Conservation (phyloP, 164 flowering plant genomes). For the Euptelea pleiosperma region DNA sequence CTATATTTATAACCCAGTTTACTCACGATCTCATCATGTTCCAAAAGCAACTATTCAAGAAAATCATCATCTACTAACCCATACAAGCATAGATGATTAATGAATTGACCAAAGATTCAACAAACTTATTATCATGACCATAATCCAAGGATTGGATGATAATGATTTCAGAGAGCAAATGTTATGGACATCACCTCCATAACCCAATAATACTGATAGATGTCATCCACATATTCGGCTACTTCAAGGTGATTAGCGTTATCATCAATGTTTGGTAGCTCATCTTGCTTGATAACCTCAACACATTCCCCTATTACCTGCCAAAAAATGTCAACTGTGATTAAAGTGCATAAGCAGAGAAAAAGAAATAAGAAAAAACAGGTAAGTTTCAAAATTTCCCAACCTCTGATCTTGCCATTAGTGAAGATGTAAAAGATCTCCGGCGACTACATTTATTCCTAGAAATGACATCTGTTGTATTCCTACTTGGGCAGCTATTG, state of each 20-base stretch:
- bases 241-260: conserved; percentile 72
- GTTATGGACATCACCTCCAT: conserved; percentile 54
- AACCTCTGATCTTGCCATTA: conserved; percentile 67
- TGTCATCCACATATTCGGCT: conserved; percentile 83
- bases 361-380: neutral
- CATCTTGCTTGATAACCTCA: conserved; percentile 28
- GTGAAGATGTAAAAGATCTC: conserved; percentile 63
- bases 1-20: too few species aligned
- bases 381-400: neutral
- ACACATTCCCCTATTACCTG: conserved; percentile 40
- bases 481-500: conserved; percentile 13
- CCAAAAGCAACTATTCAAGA: neutral
- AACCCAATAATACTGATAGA: conserved; percentile 81
- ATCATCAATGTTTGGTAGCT: conserved; percentile 69
- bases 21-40: too few species aligned
- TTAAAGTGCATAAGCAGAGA: conserved; percentile 1
- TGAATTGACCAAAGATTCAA: neutral
- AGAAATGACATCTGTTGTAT: conserved; percentile 19
- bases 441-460: conserved; percentile 48
- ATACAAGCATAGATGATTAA: neutral
- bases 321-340: conserved; percentile 11
- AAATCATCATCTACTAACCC: too few species aligned
- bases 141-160: neutral
- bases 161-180: neutral
- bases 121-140: neutral